Evolutionary conservation across 768 basidiomycete genomes (phyloP).

Genomic region (Lentinus tigrinus): DNA sequence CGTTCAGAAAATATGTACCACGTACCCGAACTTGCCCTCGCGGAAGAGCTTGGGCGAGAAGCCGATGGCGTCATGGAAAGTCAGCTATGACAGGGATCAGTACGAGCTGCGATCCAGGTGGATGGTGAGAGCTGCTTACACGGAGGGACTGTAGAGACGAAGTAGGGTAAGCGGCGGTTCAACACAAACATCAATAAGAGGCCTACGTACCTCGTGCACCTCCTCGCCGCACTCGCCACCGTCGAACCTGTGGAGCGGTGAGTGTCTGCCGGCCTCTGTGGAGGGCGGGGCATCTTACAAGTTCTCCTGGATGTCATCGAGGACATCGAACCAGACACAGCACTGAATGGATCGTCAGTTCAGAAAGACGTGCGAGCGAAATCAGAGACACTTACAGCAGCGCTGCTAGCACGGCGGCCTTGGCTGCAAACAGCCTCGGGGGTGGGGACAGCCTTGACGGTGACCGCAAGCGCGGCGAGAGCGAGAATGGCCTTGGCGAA

Average conservation of each 20-base stretch:
- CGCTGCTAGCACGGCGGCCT: background rate
- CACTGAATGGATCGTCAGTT: background rate
- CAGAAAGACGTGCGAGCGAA: background rate
- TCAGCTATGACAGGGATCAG: constrained; percentile 13
- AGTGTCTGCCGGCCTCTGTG: background rate
- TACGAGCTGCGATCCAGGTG: background rate
- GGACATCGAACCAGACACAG: constrained; percentile 19
- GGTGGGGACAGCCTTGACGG: background rate
- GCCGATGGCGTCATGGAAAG: constrained; percentile 29
- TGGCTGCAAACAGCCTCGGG: background rate
- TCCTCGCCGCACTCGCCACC: constrained; percentile 15
- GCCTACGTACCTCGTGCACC: constrained; percentile 7
- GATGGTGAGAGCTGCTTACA: background rate
- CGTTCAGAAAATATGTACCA: background rate
- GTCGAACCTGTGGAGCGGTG: background rate
- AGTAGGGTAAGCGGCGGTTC: background rate
- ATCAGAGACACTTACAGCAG: background rate
- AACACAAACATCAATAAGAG: background rate
- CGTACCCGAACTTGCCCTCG: constrained; percentile 14
- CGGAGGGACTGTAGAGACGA: constrained; percentile 4
- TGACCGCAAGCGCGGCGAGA: background rate
- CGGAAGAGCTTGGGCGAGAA: constrained; percentile 17
- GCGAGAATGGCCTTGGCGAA: constrained; percentile 1
- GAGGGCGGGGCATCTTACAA: background rate
- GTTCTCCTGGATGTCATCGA: constrained; percentile 17